Base-by-base conservation (phyloP, 2,329 filamentous ascomycete genomes). In the Epichloe elymi region DNA sequence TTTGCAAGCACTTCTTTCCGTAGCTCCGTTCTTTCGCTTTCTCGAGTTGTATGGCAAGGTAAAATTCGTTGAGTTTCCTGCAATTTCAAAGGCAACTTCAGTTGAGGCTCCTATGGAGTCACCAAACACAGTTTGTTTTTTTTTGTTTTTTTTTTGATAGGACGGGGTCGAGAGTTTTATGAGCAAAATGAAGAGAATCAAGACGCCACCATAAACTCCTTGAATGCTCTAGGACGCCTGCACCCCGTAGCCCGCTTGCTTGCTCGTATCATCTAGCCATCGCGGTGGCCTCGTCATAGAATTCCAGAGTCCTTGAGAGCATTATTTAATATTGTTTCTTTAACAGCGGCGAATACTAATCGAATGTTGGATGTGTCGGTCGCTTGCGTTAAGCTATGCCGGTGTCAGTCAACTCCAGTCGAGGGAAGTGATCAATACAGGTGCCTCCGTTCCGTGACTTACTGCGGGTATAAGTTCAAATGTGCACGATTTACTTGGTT, bases 291-390 rank as follows among this genome's bases (percentile, higher is more conserved):
- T 19, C 57, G 63, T 85, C 70, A 89, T 61, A 98, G 80, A 67
- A 98, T 97, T 59, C 93, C 93, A 20, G 93, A 97, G 68, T 98
- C 93, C 72, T 95, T 96, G 59, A 98, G 79, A 46, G 93, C 93
- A 67, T 98, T 98, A 69, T 97, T 95, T 59, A 98, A 73, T 63
- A 98, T 98, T 36, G 93, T 98, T 71, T 98, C 93, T 68, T 98
- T 98, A 54, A 98, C 93, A 8, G 93, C 93, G 36, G 91, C 93
- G 69, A 98, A 98, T 46, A 98, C 93, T 38, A 98, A 79, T 57
- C 93, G 87, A 62, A 98, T 96, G 64, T 98, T 98, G 49, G 90
- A 96, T 4, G 93, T 98, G 67, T 98, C 93, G 56, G 93, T 98
- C 44, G 93, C 93, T 85, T 98, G 93, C 36, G 93, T 98, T 55